Conservation (phyloP, 1,139 yeast species). For the Pneumocystis sp. region DNA sequence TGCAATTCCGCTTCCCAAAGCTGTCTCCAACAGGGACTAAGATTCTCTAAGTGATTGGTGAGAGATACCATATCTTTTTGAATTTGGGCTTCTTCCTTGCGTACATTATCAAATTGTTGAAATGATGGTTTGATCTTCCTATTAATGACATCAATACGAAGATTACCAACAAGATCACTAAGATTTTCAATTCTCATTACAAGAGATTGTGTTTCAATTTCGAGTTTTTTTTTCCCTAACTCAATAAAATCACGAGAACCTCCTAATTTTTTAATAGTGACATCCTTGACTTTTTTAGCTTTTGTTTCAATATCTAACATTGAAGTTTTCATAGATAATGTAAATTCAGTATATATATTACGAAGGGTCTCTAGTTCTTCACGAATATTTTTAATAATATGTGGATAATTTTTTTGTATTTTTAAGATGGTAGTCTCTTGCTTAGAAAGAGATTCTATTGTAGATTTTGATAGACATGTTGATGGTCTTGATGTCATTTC, state of each 20-base stretch:
- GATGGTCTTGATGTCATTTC: not conserved
- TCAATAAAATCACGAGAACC: not conserved
- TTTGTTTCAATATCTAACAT: not conserved
- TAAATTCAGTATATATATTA: not conserved
- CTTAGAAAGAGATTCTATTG: not conserved
- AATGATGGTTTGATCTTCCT: slow-evolving; percentile 75
- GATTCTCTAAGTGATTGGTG: slow-evolving; percentile 48
- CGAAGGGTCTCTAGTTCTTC: not conserved
- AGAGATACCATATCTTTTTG: slow-evolving; percentile 37
- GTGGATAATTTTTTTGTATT: not conserved
- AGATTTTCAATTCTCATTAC: slow-evolving; percentile 77
- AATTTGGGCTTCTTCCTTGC: slow-evolving; percentile 51
- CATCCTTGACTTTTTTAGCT: not conserved
- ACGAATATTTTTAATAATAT: not conserved
- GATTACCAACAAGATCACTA: slow-evolving; percentile 80
- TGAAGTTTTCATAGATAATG: not conserved
- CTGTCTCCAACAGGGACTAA: slow-evolving; percentile 74
- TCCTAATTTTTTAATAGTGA: not conserved
- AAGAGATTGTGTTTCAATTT: slow-evolving; percentile 19
- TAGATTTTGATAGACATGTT: not conserved
- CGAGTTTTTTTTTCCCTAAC: not conserved
- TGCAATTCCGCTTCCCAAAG: slow-evolving; percentile 89
- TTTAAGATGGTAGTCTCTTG: not conserved
- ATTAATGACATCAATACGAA: slow-evolving; percentile 82
- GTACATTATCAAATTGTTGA: slow-evolving; percentile 53